These are phyloP conservation scores for Colletotrichum neosansevieriae DNA, from an alignment of 2,329 filamentous ascomycete species.

Conservation along the genomic window DNA sequence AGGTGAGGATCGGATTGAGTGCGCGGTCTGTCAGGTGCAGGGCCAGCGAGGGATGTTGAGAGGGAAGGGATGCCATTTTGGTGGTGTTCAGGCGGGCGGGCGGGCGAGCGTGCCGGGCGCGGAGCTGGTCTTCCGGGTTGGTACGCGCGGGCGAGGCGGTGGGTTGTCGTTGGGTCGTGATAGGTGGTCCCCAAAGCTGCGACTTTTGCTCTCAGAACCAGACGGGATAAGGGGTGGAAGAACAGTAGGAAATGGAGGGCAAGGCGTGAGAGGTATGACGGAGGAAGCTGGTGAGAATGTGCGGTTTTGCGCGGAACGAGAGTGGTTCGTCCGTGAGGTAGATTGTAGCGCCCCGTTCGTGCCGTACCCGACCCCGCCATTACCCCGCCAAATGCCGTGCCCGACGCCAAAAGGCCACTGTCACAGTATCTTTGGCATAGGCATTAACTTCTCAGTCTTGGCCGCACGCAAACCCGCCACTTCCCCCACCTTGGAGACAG, in stretches of 20 bases:
- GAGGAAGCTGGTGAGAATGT: slow-evolving; percentile 11
- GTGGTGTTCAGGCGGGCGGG: neutral
- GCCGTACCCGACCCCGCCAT: slow-evolving; percentile 42
- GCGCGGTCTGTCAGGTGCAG: slow-evolving; percentile 69
- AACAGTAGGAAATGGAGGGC: neutral
- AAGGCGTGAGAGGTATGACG: slow-evolving; percentile 1
- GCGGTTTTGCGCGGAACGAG: slow-evolving; percentile 23
- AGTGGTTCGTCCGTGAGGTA: slow-evolving; percentile 17
- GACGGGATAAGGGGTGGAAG: no score
- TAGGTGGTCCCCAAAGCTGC: neutral
- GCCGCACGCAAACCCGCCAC: neutral
- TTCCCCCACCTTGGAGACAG: slow-evolving; percentile 5
- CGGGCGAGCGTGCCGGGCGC: neutral
- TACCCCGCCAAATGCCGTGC: slow-evolving; percentile 40
- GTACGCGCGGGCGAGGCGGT: neutral
- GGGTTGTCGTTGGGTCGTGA: no score
- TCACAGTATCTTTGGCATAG: slow-evolving; percentile 3
- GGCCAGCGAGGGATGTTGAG: slow-evolving; percentile 63
- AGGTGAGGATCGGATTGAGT: slow-evolving; percentile 69
- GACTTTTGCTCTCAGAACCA: neutral
- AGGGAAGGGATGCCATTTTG: slow-evolving; percentile 57
- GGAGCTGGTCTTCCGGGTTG: slow-evolving; percentile 1
- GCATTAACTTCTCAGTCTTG: slow-evolving; percentile 13
- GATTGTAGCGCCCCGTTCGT: slow-evolving; percentile 31
- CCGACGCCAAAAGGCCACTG: slow-evolving; percentile 26